A percentile compares a stretch with the other conserved stretches of the same genome.
Evolutionary conservation across 306 rosid species (phyloP).

Genomic region (Aeschynomene evenia): DNA sequence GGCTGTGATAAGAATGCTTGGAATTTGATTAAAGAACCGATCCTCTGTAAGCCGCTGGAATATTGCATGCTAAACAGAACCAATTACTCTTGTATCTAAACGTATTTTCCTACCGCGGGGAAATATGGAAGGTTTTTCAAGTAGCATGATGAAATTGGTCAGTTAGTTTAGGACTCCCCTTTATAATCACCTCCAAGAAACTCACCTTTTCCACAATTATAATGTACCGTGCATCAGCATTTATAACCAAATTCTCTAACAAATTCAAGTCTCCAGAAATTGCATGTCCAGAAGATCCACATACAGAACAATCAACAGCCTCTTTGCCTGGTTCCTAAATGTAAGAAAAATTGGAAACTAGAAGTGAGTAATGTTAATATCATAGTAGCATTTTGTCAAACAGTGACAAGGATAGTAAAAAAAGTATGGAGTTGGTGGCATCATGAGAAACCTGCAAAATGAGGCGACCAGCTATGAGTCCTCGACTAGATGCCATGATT

Average conservation of each 20-base stretch:
- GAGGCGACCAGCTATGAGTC: constrained; percentile 81
- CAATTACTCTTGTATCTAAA: constrained; percentile 22
- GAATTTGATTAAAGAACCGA: constrained; percentile 69
- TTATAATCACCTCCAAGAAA: neutral
- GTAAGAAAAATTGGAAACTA: neutral
- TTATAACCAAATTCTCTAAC: constrained; percentile 50
- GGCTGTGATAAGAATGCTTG: constrained; percentile 89
- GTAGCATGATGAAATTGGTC: constrained; percentile 5
- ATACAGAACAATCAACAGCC: constrained; percentile 66
- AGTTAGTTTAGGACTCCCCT: neutral
- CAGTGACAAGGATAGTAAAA: too few species aligned
- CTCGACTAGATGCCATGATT: constrained; percentile 92
- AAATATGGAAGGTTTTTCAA: constrained; percentile 18
- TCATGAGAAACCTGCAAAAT: constrained; percentile 50
- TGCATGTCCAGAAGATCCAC: constrained; percentile 76
- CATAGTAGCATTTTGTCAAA: constrained; percentile 13
- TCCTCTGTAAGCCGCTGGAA: constrained; percentile 84
- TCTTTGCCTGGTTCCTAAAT: constrained; percentile 73
- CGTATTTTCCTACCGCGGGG: neutral
- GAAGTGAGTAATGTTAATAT: constrained; percentile 2
- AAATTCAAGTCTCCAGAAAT: constrained; percentile 75
- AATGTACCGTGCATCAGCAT: constrained; percentile 79
- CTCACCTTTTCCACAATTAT: constrained; percentile 84
- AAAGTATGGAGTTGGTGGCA: neutral
- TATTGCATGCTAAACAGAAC: constrained; percentile 70